A percentile compares a stretch with the other conserved stretches of the same genome.
Conservation (phyloP, 2,329 filamentous ascomycete species). For the Monilinia fructicola region DNA sequence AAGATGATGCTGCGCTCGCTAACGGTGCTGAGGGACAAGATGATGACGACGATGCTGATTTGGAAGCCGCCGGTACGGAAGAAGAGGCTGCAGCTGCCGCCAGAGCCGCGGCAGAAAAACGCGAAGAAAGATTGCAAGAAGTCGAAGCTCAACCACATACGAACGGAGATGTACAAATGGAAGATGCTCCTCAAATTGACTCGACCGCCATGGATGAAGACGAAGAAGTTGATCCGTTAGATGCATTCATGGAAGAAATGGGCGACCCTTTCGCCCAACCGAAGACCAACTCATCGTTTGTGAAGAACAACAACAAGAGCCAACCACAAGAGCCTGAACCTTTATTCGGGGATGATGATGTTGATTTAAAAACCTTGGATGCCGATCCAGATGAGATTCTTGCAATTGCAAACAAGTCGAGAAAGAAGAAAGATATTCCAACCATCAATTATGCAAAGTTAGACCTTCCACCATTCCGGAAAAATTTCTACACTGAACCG, state of each 20-base stretch:
- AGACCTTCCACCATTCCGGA: conserved; percentile 81
- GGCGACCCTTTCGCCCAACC: conserved; percentile 50
- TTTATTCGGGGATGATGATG: conserved; percentile 85
- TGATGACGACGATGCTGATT: conserved; percentile 60
- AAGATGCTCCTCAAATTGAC: conserved; percentile 37
- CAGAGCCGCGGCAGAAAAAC: conserved; percentile 79
- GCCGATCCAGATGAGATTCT: conserved; percentile 64
- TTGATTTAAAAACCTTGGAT: conserved; percentile 61
- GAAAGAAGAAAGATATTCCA: conserved; percentile 96
- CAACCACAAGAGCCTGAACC: conserved; percentile 72
- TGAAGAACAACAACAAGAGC: conserved; percentile 44
- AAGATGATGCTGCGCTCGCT: conserved; percentile 53
- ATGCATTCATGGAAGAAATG: conserved; percentile 86
- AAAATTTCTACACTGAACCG: conserved; percentile 93
- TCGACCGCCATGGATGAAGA: conserved; percentile 52
- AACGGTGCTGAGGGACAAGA: conserved; percentile 62
- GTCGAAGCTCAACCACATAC: conserved; percentile 45
- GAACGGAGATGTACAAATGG: conserved; percentile 42
- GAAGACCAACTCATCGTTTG: conserved; percentile 38
- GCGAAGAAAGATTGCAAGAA: conserved; percentile 63
- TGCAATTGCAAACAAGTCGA: conserved; percentile 57
- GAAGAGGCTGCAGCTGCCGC: conserved; percentile 86
- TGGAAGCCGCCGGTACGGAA: conserved; percentile 76
- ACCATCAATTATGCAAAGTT: conserved; percentile 82
- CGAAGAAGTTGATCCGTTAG: conserved; percentile 81